Conservation (phyloP, 2,329 filamentous ascomycete genomes). For the Talaromyces sp. region DNA sequence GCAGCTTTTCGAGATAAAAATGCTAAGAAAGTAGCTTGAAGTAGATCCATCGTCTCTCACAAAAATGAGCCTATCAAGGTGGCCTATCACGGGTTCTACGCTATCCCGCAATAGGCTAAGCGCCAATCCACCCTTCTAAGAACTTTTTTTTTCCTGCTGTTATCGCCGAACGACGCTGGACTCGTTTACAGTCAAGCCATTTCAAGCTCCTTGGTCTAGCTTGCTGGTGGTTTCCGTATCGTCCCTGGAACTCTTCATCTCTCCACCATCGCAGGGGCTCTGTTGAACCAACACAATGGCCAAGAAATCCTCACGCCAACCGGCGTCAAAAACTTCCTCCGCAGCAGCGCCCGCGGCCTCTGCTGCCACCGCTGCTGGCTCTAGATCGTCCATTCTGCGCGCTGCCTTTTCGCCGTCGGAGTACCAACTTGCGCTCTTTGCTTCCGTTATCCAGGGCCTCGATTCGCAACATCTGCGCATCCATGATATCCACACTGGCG, state of each 20-base stretch:
- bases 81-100: background rate
- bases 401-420: conserved; percentile 49
- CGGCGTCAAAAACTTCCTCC: conserved; percentile 42
- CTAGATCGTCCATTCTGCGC: conserved; percentile 45
- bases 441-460: conserved; percentile 50
- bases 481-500: conserved; percentile 48
- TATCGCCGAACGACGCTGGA: conserved; percentile 4
- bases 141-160: conserved; percentile 37
- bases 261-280: background rate
- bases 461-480: conserved; percentile 50
- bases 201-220: background rate
- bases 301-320: conserved; percentile 41
- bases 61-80: background rate
- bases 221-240: background rate
- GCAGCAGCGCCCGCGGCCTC: conserved; percentile 34
- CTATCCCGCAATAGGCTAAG: conserved; percentile 30
- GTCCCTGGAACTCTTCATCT: background rate
- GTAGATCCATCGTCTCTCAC: background rate
- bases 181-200: background rate
- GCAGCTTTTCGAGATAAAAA: no score
- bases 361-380: conserved; percentile 32
- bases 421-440: conserved; percentile 50
- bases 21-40: background rate
- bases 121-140: conserved; percentile 27
- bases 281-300: conserved; percentile 33